Conservation (phyloP, 306 rosid species). For the Lablab purpureus region DNA sequence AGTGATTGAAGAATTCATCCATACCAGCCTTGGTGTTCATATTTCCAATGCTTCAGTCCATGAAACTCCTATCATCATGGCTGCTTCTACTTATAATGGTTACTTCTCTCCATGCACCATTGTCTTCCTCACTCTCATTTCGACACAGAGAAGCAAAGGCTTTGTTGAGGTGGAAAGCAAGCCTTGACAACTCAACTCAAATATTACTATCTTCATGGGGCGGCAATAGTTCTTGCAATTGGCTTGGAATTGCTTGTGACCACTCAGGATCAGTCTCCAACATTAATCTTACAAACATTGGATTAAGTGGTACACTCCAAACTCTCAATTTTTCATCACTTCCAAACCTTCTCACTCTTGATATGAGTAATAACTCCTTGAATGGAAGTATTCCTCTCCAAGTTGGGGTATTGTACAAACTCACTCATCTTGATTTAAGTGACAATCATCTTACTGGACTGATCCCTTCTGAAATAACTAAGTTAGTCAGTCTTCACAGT, state of each 20-base stretch:
- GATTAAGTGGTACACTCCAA: constrained; percentile 38
- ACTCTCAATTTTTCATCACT: constrained; percentile 37
- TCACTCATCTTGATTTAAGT: not conserved
- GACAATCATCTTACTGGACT: not conserved
- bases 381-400: constrained; percentile 35
- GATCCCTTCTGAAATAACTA: not conserved
- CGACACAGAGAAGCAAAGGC: constrained; percentile 12
- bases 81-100: not conserved
- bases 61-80: constrained; percentile 10
- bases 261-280: not conserved
- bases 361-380: not conserved
- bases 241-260: constrained; percentile 1
- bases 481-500: not conserved
- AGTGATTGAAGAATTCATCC: not conserved
- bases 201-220: constrained; percentile 29
- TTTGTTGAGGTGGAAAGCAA: constrained; percentile 42
- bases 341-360: not conserved
- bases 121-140: not conserved
- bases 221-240: not conserved
- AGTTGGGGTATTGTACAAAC: constrained; percentile 3
- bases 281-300: not conserved
- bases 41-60: not conserved
- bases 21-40: not conserved
- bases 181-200: constrained; percentile 24
- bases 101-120: not conserved